Evolutionary conservation across 78 protist genomes (phyloP), one percentile per base, ranked within the genome.

Genomic region (Dictyostelium firmibasis): DNA sequence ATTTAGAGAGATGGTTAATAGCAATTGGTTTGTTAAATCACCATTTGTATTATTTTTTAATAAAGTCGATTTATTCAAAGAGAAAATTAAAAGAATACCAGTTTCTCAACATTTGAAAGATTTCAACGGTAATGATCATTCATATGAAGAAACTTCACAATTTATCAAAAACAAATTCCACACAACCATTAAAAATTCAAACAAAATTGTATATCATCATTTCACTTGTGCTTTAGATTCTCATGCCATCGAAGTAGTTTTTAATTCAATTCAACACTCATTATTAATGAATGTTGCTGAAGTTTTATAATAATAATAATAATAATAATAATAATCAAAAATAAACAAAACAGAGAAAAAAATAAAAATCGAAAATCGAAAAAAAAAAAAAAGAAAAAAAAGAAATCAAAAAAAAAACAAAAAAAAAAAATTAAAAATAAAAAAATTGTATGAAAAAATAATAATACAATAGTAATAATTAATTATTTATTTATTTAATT

Each of bases 211-310:
- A 23, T 95, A 92, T 89, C 70, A 74, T 29, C 97, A 92, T 87
- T 76, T 81, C 38, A 97, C 98, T 1, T 97, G 98, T 81, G 98
- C 98, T 16, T 86, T 95, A 0, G 96, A 95, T 81, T 94, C 96
- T n/a, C 43, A 91, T 29, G 88, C 96, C 31, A 83, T 96, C 20
- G 57, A 86, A 41, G 84, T 81, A 50, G 85, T 96, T 25, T 97
- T 96, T 88, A 86, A 77, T 25, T 76, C 96, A 77, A 85, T 95
- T 64, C 81, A 81, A 87, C 70, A 87, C 38, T 33, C 92, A 7
- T 33, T 87, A 23, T 27, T 87, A 29, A 62, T 35, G 35, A 36
- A 74, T 35, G 64, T 82, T 57, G 75, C 75, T 29, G 50, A 35
- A 82, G 11, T 82, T 20, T 57, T 82, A 60, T 82, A 82, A 82